Conservation (phyloP, 805 yeast genomes). For the Candida morakotiae region DNA sequence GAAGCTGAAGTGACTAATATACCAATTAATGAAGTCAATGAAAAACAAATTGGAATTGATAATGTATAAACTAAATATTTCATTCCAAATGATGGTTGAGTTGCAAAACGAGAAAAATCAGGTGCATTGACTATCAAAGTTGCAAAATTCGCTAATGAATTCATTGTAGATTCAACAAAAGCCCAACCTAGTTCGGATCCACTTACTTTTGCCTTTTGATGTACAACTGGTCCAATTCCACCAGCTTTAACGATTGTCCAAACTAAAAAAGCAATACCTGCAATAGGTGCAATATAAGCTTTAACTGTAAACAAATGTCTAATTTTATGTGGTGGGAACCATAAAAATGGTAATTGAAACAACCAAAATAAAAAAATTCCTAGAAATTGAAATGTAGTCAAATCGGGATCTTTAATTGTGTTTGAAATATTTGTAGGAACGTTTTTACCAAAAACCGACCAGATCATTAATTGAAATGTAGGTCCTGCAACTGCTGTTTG, state of each 20-base stretch:
- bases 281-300: conserved; percentile 74
- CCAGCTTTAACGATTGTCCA: conserved; percentile 82
- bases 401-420: conserved; percentile 52
- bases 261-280: conserved; percentile 75
- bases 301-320: conserved; percentile 83
- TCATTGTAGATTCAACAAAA: conserved; percentile 73
- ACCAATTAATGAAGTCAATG: conserved; percentile 80
- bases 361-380: conserved; percentile 82
- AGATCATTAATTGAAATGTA: conserved; percentile 71
- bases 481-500: conserved; percentile 84
- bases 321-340: conserved; percentile 76
- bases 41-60: conserved; percentile 73
- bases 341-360: conserved; percentile 71
- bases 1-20: conserved; percentile 82
- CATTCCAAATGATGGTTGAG: conserved; percentile 34
- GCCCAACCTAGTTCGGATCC: conserved; percentile 79
- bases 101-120: conserved; percentile 82
- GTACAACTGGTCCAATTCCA: conserved; percentile 73
- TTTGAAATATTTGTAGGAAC: conserved; percentile 61
- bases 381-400: conserved; percentile 70
- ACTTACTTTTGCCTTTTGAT: conserved; percentile 42
- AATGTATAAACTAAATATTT: conserved; percentile 44
- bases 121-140: conserved; percentile 85
- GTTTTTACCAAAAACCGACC: conserved; percentile 67
- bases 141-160: conserved; percentile 79